These are phyloP conservation scores for Heritiera fomes DNA, from an alignment of 345 rosid genomes.

Conservation along the genomic window DNA sequence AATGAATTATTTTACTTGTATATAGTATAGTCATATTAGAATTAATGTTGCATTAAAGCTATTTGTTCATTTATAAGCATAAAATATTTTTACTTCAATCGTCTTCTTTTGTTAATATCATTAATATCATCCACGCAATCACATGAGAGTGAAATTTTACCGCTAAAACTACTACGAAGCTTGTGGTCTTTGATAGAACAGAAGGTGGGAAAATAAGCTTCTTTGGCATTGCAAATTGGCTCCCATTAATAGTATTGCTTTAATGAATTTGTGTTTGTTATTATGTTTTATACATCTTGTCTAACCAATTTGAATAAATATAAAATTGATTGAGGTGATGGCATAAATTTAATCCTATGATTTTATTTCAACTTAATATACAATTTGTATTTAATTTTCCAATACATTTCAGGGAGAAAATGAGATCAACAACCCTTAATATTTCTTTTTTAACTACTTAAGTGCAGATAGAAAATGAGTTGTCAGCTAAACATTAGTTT, in stretches of 20 bases:
- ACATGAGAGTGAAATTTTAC: background rate
- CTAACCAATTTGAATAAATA: background rate
- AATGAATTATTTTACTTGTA: too few species aligned
- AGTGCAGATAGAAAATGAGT: too few species aligned
- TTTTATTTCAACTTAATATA: background rate
- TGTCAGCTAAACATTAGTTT: too few species aligned
- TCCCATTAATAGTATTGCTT: background rate
- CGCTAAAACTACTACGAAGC: background rate
- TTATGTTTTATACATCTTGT: background rate
- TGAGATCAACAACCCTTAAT: background rate
- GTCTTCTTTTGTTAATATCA: too few species aligned
- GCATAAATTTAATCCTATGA: background rate
- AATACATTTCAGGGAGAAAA: background rate
- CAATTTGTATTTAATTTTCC: background rate
- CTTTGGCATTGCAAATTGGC: background rate
- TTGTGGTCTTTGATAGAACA: background rate
- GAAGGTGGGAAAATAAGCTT: background rate
- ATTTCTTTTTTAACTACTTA: background rate
- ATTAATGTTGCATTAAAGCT: too few species aligned
- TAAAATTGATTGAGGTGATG: constrained; percentile 12
- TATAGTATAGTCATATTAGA: too few species aligned
- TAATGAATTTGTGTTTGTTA: background rate
- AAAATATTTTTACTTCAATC: too few species aligned
- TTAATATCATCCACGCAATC: background rate
- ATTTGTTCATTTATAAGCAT: too few species aligned